Evolutionary conservation across 2,329 filamentous ascomycete genomes (phyloP).

Genomic region (Ophiostoma perfectum): DNA sequence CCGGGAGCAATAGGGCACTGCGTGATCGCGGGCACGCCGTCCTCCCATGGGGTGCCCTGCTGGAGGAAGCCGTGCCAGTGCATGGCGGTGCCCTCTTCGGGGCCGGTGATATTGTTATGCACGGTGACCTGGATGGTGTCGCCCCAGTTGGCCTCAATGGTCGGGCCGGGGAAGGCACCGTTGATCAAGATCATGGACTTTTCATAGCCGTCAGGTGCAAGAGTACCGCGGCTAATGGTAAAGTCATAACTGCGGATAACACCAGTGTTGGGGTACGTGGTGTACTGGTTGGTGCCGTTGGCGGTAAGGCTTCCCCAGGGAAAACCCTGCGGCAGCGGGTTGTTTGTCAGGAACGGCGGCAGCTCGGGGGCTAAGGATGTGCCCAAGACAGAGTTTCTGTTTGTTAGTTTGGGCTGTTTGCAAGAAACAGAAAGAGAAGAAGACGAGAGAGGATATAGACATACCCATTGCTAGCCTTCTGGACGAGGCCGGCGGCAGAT

Average conservation of each 20-base stretch:
- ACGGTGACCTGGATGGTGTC: constrained; percentile 52
- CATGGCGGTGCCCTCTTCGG: constrained; percentile 40
- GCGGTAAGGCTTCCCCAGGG: constrained; percentile 48
- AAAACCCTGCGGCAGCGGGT: constrained; percentile 43
- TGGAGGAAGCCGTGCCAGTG: constrained; percentile 49
- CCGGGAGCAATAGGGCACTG: constrained; percentile 40
- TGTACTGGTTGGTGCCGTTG: constrained; percentile 46
- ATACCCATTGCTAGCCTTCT: constrained; percentile 39
- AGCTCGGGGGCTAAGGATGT: constrained; percentile 37
- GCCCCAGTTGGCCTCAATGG: constrained; percentile 35
- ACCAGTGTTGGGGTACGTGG: constrained; percentile 46
- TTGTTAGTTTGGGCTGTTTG: background rate
- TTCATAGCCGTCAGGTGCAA: constrained; percentile 54
- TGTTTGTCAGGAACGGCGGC: constrained; percentile 43
- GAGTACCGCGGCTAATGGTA: constrained; percentile 44
- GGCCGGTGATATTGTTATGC: constrained; percentile 55
- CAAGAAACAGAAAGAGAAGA: background rate
- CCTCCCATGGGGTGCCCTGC: constrained; percentile 40
- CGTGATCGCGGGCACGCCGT: constrained; percentile 43
- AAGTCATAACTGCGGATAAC: constrained; percentile 53
- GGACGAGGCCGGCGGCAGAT: constrained; percentile 29
- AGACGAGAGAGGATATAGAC: background rate
- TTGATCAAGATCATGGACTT: constrained; percentile 44
- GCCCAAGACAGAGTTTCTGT: constrained; percentile 39
- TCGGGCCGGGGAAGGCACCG: constrained; percentile 33